Evolutionary conservation across 2,329 filamentous ascomycete genomes (phyloP), one percentile per base, ranked within the genome.

Genomic region (Blastomyces gilchristii): DNA sequence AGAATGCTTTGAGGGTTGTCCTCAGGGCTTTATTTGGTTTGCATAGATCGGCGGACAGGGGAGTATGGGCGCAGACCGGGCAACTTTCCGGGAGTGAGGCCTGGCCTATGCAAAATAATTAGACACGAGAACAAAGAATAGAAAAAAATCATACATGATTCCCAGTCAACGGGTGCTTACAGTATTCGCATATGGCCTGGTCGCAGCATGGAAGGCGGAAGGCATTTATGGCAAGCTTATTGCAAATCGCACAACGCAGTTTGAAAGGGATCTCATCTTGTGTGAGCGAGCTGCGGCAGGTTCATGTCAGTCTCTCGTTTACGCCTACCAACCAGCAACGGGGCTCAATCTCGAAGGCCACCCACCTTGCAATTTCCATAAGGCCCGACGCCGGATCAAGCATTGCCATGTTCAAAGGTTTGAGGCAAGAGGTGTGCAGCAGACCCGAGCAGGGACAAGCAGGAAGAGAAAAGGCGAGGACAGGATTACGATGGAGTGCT

Each of bases 131-230:
- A 59, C 18, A 18, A 57, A 41, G 2, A 50, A 25, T 37, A 37
- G 9, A 39, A 39, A 39, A 37, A 9, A 37, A 39, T 12, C 0
- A 39, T 28, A 50, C 3, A 28, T 28, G 22, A 50, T 50, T 50
- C n/a, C 49, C 14, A 50, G 49, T 28, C 11, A 50, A 28, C 3
- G 49, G 22, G 14, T 37, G 76, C 87, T 72, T 80, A 97, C 94
- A 99, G 67, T 81, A 83, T 72, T 93, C 89, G 80, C 94, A 97
- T 64, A 97, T 96, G 50, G 89, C 87, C 73, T 96, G 93, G 72
- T 97, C 94, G 76, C 94, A 99, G 77, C 94, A 99, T 1, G 92
- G 90, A 37, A 97, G 81, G 67, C 92, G 89, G 74, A 91, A 96
- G 9, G 93, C 90, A 74, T 97, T 95, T 67, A 96, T 81, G 39